Base-by-base conservation (phyloP, 148 eudicot genomes). In the Nepenthes gracilis region DNA sequence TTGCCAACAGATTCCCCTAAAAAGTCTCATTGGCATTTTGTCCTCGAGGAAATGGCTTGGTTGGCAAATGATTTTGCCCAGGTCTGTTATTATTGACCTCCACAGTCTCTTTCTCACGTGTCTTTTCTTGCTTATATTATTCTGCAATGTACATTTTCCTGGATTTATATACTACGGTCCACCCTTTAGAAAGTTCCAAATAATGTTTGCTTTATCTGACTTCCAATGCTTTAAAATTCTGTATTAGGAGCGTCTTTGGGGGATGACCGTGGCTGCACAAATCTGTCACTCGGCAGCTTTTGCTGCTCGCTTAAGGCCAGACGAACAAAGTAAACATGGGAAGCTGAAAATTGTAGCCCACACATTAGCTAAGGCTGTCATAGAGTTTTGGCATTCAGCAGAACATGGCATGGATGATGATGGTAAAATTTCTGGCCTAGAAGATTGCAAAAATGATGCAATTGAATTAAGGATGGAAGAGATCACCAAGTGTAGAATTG, bases 21-120 rank as follows among this genome's bases (percentile, higher is more conserved):
- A 36, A 86, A 74, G 77, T 74, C 92, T 68, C 90, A 86, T 2
- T 94, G 99, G 99, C 87, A 80, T 68, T 83, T 80, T 74, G 97
- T 94, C 35, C 79, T 94, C 61, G 97, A 89, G 70, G 99, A 94
- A 71, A 89, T 94, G 97, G 70, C 84, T 64, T 94, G 99, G 99
- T 56, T 94, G 82, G 95, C 99, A 6, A 93, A 93, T 80, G 99
- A 93, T 78, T 93, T 89, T 74, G 81, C 92, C 14, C 99, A 93
- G 96, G 98, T 93, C 68, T 64, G 47, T 14, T 2, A n/a, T 45
- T 1, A 36, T 13, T 43, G 10, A 15, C 59, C 36, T 11, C 40
- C 36, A 23, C 43, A n/a, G 51, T 64, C 6, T 63, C 8, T 61
- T 58, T 63, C 2, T 54, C 23, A 11, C 35, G 7, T 37, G 43